These are phyloP conservation scores for Crithidia brevicula DNA, from an alignment of 208 protist species.

Conservation along the genomic window DNA sequence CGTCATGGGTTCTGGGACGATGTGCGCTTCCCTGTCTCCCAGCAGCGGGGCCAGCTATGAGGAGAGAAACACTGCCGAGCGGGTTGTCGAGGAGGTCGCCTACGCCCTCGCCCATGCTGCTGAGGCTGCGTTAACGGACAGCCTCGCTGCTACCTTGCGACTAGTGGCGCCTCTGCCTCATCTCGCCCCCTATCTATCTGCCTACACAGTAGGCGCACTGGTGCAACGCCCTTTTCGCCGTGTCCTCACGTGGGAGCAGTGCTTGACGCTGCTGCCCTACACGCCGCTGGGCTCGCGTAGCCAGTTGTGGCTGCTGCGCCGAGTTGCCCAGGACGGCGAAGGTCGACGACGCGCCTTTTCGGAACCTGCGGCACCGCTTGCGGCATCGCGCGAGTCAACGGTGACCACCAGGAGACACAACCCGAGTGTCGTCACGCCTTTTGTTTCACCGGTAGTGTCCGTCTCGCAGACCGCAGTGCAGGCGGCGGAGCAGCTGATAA, in stretches of 20 bases:
- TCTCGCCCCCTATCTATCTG: constrained; percentile 54
- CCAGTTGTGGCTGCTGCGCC: constrained; percentile 64
- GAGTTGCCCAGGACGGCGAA: constrained; percentile 45
- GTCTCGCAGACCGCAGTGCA: constrained; percentile 19
- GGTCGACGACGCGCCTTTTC: constrained; percentile 29
- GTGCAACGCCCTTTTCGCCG: constrained; percentile 51
- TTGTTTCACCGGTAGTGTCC: background rate
- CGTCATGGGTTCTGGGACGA: too few relatives aligned
- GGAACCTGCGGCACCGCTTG: constrained; percentile 8
- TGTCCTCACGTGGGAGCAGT: constrained; percentile 52
- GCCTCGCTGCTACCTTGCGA: background rate
- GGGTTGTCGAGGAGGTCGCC: constrained; percentile 27
- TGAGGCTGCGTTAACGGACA: constrained; percentile 12
- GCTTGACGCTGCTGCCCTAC: constrained; percentile 64
- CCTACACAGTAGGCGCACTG: constrained; percentile 47
- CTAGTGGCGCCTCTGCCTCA: constrained; percentile 38
- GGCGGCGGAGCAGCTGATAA: constrained; percentile 13
- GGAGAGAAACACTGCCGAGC: constrained; percentile 12
- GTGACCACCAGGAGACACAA: too few relatives aligned
- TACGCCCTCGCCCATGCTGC: constrained; percentile 23
- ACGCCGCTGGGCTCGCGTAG: constrained; percentile 50
- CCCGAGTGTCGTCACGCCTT: too few relatives aligned
- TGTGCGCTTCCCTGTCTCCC: too few relatives aligned
- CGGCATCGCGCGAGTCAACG: too few relatives aligned
- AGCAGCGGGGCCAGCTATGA: too few relatives aligned